Base-by-base conservation (phyloP, 148 eudicot genomes). In the Suaeda aralocaspica region DNA sequence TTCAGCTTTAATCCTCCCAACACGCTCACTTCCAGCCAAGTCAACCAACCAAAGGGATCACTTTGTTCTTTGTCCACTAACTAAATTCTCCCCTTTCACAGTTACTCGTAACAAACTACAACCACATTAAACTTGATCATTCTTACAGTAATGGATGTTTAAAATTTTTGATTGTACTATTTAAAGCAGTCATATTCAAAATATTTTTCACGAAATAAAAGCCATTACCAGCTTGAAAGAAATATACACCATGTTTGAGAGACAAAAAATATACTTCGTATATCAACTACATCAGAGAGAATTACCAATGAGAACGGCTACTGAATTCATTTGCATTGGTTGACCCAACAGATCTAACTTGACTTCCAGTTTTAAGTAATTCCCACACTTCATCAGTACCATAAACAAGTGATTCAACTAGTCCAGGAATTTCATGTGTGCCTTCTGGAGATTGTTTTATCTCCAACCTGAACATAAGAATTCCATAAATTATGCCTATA, bases 21-120 rank as follows among this genome's bases (percentile, higher is more conserved):
- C 79, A 34, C 98, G 95, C 72, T 94, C 98, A 69, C 98, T 94
- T 64, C 98, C 98, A 53, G 98, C 98, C 88, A 94, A 86, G 74
- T 94, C 98, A 6, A 94, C 97, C 76, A 94, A 77, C 98, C 98
- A 93, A 59, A 94, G 89, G 72, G 91, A 83, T 86, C 98, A 91
- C 76, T 82, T 91, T 66, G 98, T 91, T 78, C 77, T 84, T 51
- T 84, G 85, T 34, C 95, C 91, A 77, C 82, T 91, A 34, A 94
- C 71, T 74, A 83, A 56, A 68, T 84, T 87, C 72, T 88, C 88
- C 13, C 88, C 89, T 64, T 83, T 78, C 44, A 91, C 97, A 71
- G 84, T 84, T 60, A 93, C 91, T 44, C 98, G 81, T 84, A 93
- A 73, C 82, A 93, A 84, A 82, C 98, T 93, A 66, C 79, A 85